Percentiles rank a stretch among this genome's conserved stretches.
Conservation (phyloP, 768 basidiomycete genomes). For the Pisolithus microcarpus region DNA sequence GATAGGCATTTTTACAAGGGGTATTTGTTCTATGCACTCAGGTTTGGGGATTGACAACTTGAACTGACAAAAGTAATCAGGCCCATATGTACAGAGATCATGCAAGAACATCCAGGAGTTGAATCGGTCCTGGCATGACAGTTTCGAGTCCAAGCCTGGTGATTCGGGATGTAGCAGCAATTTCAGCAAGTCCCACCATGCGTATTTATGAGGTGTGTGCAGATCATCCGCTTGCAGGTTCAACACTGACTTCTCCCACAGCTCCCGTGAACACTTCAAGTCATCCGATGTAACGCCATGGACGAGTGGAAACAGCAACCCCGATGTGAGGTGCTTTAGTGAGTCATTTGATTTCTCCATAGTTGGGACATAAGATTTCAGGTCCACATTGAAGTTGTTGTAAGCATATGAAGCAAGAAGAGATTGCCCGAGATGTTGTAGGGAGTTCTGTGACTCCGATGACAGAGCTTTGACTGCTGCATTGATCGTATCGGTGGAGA, state of each 20-base stretch:
- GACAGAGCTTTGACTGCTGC: slow-evolving; percentile 9
- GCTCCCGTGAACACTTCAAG: slow-evolving; percentile 25
- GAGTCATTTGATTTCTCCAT: slow-evolving; percentile 17
- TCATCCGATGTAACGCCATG: slow-evolving; percentile 9
- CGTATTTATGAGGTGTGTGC: not conserved
- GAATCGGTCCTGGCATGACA: too few species aligned
- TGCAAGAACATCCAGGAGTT: too few species aligned
- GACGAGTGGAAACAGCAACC: slow-evolving; percentile 2
- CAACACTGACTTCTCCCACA: slow-evolving; percentile 26
- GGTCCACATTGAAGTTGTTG: slow-evolving; percentile 38
- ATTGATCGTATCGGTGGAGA: slow-evolving; percentile 13
- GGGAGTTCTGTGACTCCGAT: slow-evolving; percentile 7
- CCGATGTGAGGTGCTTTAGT: slow-evolving; percentile 2
- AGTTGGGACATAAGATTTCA: slow-evolving; percentile 25
- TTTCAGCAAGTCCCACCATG: not conserved
- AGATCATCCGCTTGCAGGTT: slow-evolving; percentile 11
- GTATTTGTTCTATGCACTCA: too few species aligned
- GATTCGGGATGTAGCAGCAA: not conserved
- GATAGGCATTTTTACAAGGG: too few species aligned
- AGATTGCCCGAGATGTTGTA: slow-evolving; percentile 18
- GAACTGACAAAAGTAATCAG: too few species aligned
- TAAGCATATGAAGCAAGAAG: slow-evolving; percentile 27
- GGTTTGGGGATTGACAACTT: too few species aligned
- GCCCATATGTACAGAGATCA: too few species aligned
- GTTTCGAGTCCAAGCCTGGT: too few species aligned